Evolutionary conservation across 192 early-diverging fungal species (phyloP).

Genomic region (Tieghemiomyces parasiticus): DNA sequence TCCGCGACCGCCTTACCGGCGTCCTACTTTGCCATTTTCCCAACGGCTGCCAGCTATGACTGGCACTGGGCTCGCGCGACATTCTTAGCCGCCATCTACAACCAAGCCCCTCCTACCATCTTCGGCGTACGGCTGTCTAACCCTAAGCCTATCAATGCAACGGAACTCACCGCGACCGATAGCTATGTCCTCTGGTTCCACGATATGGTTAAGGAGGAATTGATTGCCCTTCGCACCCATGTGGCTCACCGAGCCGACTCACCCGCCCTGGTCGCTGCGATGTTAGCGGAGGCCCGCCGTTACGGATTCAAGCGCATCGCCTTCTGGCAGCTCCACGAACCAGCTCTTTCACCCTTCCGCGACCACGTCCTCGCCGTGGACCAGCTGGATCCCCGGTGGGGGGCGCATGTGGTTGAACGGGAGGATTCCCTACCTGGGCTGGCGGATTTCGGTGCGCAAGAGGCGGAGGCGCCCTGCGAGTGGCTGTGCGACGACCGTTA

Average conservation of each 20-base stretch:
- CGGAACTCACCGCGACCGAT: not conserved
- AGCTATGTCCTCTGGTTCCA: slow-evolving; percentile 6
- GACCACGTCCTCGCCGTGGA: not conserved
- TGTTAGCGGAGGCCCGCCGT: not conserved
- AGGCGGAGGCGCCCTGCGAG: not conserved
- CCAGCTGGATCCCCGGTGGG: not conserved
- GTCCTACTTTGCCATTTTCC: not conserved
- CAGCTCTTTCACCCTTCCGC: not conserved
- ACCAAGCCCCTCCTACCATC: not conserved
- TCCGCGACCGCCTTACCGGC: not conserved
- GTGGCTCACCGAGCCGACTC: not conserved
- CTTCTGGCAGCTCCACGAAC: not conserved
- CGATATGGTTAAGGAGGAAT: not conserved
- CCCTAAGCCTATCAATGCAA: no score
- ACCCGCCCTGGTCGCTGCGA: not conserved
- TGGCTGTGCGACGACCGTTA: slow-evolving; percentile 5
- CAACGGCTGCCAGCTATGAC: not conserved
- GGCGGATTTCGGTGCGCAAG: not conserved
- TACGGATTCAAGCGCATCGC: not conserved
- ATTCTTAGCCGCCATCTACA: not conserved
- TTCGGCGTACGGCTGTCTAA: no score
- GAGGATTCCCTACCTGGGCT: not conserved
- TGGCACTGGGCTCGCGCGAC: slow-evolving; percentile 9
- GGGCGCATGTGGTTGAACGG: not conserved
- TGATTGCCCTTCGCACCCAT: not conserved